A percentile compares a stretch with the other conserved stretches of the same genome.
These are phyloP conservation scores for Fraxinus americana DNA, from an alignment of 257 asterid species.

Conservation along the genomic window DNA sequence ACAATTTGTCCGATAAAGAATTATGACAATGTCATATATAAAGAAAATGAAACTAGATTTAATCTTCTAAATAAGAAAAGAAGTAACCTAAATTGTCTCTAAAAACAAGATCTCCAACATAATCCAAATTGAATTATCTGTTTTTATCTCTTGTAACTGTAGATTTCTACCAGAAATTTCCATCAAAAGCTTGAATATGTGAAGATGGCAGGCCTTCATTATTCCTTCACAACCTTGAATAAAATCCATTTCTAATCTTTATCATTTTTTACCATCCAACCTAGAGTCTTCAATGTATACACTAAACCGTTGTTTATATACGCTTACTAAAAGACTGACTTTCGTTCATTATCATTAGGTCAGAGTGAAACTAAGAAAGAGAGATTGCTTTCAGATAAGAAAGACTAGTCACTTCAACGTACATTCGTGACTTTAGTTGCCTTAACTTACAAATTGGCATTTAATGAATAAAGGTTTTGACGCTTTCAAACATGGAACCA, in stretches of 20 bases:
- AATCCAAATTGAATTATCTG: background rate
- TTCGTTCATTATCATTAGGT: no score
- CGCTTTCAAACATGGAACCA: background rate
- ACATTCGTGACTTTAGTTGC: no score
- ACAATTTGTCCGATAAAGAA: background rate
- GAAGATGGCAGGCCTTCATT: background rate
- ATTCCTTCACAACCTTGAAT: background rate
- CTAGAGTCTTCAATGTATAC: background rate
- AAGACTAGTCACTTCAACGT: no score
- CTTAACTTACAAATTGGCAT: background rate
- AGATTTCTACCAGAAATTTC: background rate
- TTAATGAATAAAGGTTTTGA: slow-evolving; percentile 4
- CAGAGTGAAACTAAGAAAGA: no score
- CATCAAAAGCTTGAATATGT: background rate
- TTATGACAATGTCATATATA: background rate
- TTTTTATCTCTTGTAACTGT: background rate
- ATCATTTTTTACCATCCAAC: background rate
- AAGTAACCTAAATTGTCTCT: background rate
- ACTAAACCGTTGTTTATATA: no score
- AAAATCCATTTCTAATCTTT: background rate
- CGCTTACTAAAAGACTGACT: no score
- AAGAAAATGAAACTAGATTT: background rate
- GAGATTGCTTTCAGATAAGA: no score
- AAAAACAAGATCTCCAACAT: background rate
- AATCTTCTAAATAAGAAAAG: background rate